phyloP scores from a whole-genome alignment of 2,329 filamentous ascomycete genomes.

The Fusarium sp. region DNA sequence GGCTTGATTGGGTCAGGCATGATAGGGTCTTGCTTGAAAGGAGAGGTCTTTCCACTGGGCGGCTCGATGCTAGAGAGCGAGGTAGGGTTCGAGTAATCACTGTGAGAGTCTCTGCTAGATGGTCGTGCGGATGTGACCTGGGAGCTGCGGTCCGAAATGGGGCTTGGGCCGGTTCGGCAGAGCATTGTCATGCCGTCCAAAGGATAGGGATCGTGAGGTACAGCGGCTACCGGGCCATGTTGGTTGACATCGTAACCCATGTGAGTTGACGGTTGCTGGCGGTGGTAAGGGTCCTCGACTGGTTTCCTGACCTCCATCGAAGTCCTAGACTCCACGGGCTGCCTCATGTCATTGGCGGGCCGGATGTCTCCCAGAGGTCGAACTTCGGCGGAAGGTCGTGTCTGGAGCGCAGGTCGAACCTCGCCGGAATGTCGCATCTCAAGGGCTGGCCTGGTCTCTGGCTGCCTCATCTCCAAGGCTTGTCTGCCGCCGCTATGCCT shows the following conservation, averaged over 20 bases:
- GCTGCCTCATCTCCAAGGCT: not conserved
- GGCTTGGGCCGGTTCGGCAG: constrained; percentile 78
- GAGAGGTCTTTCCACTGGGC: constrained; percentile 75
- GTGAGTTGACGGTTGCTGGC: constrained; percentile 33
- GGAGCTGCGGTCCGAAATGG: constrained; percentile 62
- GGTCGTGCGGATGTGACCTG: constrained; percentile 70
- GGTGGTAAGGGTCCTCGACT: constrained; percentile 40
- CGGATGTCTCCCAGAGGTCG: constrained; percentile 28
- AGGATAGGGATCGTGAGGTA: constrained; percentile 93
- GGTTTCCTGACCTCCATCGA: constrained; percentile 40
- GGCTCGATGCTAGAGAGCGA: constrained; percentile 88
- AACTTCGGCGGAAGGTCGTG: constrained; percentile 32
- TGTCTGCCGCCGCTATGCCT: not conserved
- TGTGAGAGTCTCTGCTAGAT: constrained; percentile 85
- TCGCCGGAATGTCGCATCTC: constrained; percentile 30
- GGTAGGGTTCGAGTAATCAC: constrained; percentile 88
- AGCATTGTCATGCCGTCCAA: constrained; percentile 98
- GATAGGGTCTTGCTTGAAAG: constrained; percentile 67
- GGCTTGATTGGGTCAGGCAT: constrained; percentile 10
- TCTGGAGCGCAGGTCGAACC: constrained; percentile 17
- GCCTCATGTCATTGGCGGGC: constrained; percentile 26
- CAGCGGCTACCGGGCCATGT: constrained; percentile 66
- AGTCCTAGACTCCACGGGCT: constrained; percentile 24
- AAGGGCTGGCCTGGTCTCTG: constrained; percentile 28
- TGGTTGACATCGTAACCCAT: constrained; percentile 60